Evolutionary conservation across 2,329 filamentous ascomycete genomes (phyloP).

Genomic region (Meredithiella fracta): DNA sequence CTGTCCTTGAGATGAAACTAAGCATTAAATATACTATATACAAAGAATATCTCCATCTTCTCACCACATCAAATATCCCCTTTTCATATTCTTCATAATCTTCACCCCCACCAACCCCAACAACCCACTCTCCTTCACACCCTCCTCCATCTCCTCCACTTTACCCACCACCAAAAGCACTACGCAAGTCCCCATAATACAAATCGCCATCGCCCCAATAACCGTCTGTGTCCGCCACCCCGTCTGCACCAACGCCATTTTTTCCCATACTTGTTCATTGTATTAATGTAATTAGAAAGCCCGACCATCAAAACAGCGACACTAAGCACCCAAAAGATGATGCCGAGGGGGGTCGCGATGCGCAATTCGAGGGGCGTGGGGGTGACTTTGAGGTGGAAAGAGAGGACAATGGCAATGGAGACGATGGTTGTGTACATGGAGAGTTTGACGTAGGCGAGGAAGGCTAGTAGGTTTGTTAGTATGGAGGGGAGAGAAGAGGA

Average conservation of each 20-base stretch:
- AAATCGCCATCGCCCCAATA: slow-evolving; percentile 42
- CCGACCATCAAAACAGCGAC: slow-evolving; percentile 62
- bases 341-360: slow-evolving; percentile 68
- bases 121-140: background rate
- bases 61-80: background rate
- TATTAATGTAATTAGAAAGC: slow-evolving; percentile 70
- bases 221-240: slow-evolving; percentile 81
- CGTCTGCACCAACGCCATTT: slow-evolving; percentile 71
- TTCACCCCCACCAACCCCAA: background rate
- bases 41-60: background rate
- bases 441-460: slow-evolving; percentile 80
- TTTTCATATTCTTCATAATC: background rate
- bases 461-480: slow-evolving; percentile 30
- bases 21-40: background rate
- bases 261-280: slow-evolving; percentile 63
- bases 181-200: slow-evolving; percentile 50
- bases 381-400: slow-evolving; percentile 70
- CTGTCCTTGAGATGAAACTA: no score
- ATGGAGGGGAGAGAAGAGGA: background rate
- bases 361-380: slow-evolving; percentile 55
- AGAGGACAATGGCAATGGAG: slow-evolving; percentile 75
- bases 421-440: slow-evolving; percentile 85
- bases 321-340: slow-evolving; percentile 74
- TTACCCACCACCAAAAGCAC: slow-evolving; percentile 40
- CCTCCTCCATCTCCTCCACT: slow-evolving; percentile 12